These are phyloP conservation scores for Coemansia sp. DNA, from an alignment of 192 early-diverging fungal genomes.

Conservation along the genomic window DNA sequence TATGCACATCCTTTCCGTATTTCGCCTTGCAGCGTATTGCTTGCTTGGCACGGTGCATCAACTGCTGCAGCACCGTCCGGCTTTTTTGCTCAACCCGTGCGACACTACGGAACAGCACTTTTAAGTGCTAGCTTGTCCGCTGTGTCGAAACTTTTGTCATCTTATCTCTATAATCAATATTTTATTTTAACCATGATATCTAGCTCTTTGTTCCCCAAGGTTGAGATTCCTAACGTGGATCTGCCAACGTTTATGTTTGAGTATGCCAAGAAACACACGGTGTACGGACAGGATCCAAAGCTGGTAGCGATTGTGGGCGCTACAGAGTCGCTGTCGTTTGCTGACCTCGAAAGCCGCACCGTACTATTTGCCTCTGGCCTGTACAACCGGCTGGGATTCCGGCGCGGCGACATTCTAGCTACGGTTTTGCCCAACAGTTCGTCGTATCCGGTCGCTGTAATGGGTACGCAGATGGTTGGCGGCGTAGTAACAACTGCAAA, in stretches of 20 bases:
- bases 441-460: conserved; percentile 61
- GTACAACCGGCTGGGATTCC: conserved; percentile 55
- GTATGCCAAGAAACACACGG: conserved; percentile 20
- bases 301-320: conserved; percentile 24
- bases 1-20: background rate
- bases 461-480: conserved; percentile 65
- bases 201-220: conserved; percentile 23
- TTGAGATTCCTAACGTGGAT: conserved; percentile 36
- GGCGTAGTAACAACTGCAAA: conserved; percentile 76
- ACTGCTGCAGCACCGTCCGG: no score
- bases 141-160: background rate
- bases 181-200: conserved; percentile 38
- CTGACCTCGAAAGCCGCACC: conserved; percentile 24
- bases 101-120: background rate
- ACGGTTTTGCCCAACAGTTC: conserved; percentile 72
- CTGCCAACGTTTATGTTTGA: conserved; percentile 46
- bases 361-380: conserved; percentile 45
- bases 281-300: conserved; percentile 40
- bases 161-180: background rate
- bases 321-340: conserved; percentile 24
- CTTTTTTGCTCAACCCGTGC: no score
- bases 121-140: background rate
- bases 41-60: no score
- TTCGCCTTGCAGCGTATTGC: no score
- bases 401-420: conserved; percentile 69